Evolutionary conservation across 768 basidiomycete genomes (phyloP), one percentile per base, ranked within the genome.

Genomic region (Leccinum rimulosum): DNA sequence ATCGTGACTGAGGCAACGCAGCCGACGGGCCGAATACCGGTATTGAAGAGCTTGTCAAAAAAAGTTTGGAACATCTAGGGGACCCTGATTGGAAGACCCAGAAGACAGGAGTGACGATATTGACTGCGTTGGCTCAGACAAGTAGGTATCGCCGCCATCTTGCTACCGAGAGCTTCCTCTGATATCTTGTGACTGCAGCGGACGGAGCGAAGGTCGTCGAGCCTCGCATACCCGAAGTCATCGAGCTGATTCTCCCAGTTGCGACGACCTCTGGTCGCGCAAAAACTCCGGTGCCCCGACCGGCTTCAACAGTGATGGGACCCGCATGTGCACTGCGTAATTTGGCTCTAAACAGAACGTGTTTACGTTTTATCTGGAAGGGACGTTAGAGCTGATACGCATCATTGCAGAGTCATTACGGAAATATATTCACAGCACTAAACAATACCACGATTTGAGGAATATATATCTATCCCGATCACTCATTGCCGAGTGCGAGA

Each of bases 271-370:
- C 43, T 19, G 5, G 3, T 11, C 43, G 9, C 43, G n/a, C 43
- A 45, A 4, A 45, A 40, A 40, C 8, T 40, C 3, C 14, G 35
- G 14, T 9, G 11, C 43, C 19, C 51, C 43, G 15, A 31, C 53
- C 58, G 30, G 50, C 64, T 54, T 65, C 69, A 6, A 54, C 59
- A 60, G 61, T 70, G 64, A 11, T 70, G 58, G 68, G 68, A 27
- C 66, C 69, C 4, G 61, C 69, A 22, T 70, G 62, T 28, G 69
- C 67, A 10, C 27, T 70, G 47, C 62, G 67, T 8, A 62, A 57
- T 14, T 55, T 70, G 25, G 67, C 65, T 10, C 67, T 59, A 35
- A 52, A 60, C 22, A 17, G 68, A 10, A 54, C 59, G 64, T 62
- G 5, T 56, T 56, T 53, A 2, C 27, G 0, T 17, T 9, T 15